Conservation (phyloP, 2,329 filamentous ascomycete species). For the Apiospora koreana region DNA sequence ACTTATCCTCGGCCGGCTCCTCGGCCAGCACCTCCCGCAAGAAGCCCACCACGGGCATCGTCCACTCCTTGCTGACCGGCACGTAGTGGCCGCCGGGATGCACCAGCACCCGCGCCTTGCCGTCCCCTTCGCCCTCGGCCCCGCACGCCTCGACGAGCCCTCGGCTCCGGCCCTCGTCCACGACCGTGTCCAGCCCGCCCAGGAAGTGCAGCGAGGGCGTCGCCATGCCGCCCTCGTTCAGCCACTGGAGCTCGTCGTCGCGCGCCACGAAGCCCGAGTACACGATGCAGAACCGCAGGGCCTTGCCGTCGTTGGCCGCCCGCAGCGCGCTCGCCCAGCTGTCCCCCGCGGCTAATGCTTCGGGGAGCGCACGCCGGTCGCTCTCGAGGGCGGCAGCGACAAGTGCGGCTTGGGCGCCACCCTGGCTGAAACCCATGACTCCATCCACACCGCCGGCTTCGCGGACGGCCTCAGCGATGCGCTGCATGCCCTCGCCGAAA, state of each 20-base stretch:
- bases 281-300: slow-evolving; percentile 60
- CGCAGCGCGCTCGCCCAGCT: slow-evolving; percentile 49
- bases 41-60: slow-evolving; percentile 73
- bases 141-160: slow-evolving; percentile 66
- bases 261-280: slow-evolving; percentile 67
- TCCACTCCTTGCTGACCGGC: slow-evolving; percentile 79
- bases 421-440: slow-evolving; percentile 82
- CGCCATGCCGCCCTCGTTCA: slow-evolving; percentile 46
- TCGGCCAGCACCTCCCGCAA: slow-evolving; percentile 48
- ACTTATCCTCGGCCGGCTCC: slow-evolving; percentile 22
- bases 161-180: slow-evolving; percentile 73
- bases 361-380: slow-evolving; percentile 31
- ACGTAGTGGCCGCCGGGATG: slow-evolving; percentile 92
- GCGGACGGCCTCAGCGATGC: slow-evolving; percentile 62
- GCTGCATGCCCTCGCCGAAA: slow-evolving; percentile 66
- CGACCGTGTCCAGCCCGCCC: slow-evolving; percentile 83
- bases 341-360: slow-evolving; percentile 23
- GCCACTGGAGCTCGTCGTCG: slow-evolving; percentile 29
- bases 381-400: slow-evolving; percentile 72
- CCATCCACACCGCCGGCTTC: slow-evolving; percentile 72
- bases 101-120: slow-evolving; percentile 56
- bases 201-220: slow-evolving; percentile 83
- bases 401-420: slow-evolving; percentile 71
- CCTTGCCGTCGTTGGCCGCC: slow-evolving; percentile 46
- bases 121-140: slow-evolving; percentile 36